These are phyloP conservation scores for Scheffersomyces ergatensis DNA, from an alignment of 805 yeast genomes.

Conservation along the genomic window DNA sequence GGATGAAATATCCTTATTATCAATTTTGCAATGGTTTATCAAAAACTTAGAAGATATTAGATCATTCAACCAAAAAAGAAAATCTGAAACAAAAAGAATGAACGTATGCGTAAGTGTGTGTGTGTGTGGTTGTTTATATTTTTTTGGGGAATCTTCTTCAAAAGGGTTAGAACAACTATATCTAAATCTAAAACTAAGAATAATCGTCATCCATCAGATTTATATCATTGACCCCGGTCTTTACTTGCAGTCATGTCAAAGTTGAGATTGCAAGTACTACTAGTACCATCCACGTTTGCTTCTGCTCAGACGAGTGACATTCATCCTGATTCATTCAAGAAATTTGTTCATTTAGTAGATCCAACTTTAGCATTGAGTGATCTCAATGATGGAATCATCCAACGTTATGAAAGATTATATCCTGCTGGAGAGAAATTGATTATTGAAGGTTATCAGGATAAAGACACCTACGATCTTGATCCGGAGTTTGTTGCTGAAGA, in stretches of 20 bases:
- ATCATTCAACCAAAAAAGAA: constrained; percentile 57
- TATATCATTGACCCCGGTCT: too few species aligned
- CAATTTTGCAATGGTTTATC: constrained; percentile 79
- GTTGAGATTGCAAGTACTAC: constrained; percentile 27
- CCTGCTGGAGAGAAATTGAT: constrained; percentile 57
- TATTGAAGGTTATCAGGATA: constrained; percentile 65
- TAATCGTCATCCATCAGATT: too few species aligned
- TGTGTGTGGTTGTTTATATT: too few species aligned
- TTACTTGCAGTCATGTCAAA: too few species aligned
- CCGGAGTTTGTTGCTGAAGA: constrained; percentile 70
- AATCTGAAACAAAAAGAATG: too few species aligned
- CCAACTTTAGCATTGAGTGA: constrained; percentile 44
- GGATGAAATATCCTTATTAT: constrained; percentile 84
- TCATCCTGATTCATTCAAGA: constrained; percentile 29
- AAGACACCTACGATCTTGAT: constrained; percentile 69
- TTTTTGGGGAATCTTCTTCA: too few species aligned
- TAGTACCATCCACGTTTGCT: constrained; percentile 23
- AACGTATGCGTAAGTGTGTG: too few species aligned
- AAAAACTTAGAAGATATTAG: constrained; percentile 79
- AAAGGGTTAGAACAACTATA: too few species aligned
- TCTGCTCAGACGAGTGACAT: constrained; percentile 16
- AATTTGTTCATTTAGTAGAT: constrained; percentile 64
- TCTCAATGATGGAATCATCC: constrained; percentile 53
- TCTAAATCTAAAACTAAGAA: too few species aligned
- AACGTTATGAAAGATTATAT: constrained; percentile 59